Conservation (phyloP, 441 rosid genomes). For the Pelargonium myrrhifolium region DNA sequence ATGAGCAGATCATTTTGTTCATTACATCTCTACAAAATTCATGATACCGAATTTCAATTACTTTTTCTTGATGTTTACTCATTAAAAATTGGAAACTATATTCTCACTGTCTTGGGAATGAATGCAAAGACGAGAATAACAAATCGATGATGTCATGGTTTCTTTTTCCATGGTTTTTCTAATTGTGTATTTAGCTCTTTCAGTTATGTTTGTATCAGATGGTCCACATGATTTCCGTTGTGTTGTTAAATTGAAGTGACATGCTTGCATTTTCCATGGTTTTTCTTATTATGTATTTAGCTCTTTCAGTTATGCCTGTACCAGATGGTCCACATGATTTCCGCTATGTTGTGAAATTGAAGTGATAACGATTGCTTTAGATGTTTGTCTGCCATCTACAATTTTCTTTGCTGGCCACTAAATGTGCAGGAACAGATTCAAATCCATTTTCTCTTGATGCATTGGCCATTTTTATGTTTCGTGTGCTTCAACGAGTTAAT, state of each 20-base stretch:
- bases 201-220: background rate
- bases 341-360: background rate
- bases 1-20: no score
- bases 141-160: background rate
- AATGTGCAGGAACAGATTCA: conserved; percentile 61
- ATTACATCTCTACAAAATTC: no score
- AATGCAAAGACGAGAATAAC: background rate
- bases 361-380: background rate
- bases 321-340: background rate
- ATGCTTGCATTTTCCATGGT: no score
- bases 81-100: background rate
- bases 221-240: background rate
- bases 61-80: no score
- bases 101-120: background rate
- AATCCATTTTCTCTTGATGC: conserved; percentile 95
- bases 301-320: background rate
- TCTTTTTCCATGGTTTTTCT: no score
- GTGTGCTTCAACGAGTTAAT: conserved; percentile 84
- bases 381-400: background rate
- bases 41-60: no score
- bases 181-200: background rate
- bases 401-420: background rate
- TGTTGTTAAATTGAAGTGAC: conserved; percentile 4
- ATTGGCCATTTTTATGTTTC: conserved; percentile 73
- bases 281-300: background rate